These are phyloP conservation scores for Plasmodium sp. DNA, from an alignment of 169 alveolate species.

Conservation along the genomic window DNA sequence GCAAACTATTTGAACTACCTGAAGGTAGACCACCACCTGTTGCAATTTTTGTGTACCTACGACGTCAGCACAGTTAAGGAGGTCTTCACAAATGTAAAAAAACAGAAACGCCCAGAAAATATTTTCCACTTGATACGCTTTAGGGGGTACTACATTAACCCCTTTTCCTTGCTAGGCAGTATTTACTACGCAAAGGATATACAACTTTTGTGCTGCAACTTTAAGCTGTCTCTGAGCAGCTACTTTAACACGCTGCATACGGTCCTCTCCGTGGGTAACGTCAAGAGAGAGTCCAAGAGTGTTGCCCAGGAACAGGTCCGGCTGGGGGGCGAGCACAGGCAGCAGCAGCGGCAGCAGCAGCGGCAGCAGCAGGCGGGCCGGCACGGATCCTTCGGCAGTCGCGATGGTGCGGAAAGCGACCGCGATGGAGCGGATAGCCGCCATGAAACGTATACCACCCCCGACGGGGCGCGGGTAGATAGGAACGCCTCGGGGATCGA, in stretches of 20 bases:
- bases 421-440: neutral
- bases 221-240: neutral
- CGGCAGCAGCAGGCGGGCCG: too few relatives aligned
- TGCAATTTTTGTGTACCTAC: neutral
- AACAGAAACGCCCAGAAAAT: neutral
- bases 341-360: too few relatives aligned
- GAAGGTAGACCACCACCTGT: neutral
- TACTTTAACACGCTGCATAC: conserved; percentile 44
- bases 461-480: neutral
- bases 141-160: conserved; percentile 31
- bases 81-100: neutral
- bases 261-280: neutral
- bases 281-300: neutral
- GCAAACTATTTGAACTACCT: conserved; percentile 28
- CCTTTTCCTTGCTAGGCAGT: conserved; percentile 62
- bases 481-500: neutral
- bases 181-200: conserved; percentile 27
- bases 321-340: neutral
- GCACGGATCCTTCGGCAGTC: too few relatives aligned
- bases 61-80: neutral
- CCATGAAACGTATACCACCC: neutral
- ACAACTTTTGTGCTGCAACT: neutral
- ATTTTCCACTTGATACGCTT: conserved; percentile 21
- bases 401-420: too few relatives aligned
- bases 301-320: neutral